Evolutionary conservation across 2,329 filamentous ascomycete species (phyloP).

Genomic region (Ceratocystis albifundus): DNA sequence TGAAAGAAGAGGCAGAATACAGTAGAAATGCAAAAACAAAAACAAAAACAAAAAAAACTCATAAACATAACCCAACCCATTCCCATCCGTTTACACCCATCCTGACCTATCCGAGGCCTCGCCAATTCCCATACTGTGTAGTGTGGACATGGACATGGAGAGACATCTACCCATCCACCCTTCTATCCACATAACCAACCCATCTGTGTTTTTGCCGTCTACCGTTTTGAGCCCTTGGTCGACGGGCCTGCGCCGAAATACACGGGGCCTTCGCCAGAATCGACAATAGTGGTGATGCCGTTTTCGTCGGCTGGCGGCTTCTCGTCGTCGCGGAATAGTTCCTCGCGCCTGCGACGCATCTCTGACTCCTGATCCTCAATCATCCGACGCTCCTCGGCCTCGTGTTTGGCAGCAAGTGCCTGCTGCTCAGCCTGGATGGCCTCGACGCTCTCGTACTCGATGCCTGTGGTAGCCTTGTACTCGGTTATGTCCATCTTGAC

Average conservation of each 20-base stretch:
- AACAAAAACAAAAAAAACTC: background rate
- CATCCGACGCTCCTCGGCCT: slow-evolving; percentile 35
- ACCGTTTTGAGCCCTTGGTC: background rate
- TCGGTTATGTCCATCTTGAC: slow-evolving; percentile 49
- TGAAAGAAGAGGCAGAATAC: background rate
- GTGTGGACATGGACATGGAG: too few relatives aligned
- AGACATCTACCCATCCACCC: too few relatives aligned
- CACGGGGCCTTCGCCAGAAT: slow-evolving; percentile 8
- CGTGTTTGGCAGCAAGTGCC: slow-evolving; percentile 36
- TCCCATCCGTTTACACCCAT: background rate
- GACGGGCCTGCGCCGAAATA: background rate
- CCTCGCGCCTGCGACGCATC: slow-evolving; percentile 39
- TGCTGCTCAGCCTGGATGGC: slow-evolving; percentile 46
- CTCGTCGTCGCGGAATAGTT: slow-evolving; percentile 36
- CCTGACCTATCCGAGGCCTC: background rate
- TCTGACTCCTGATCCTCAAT: slow-evolving; percentile 39
- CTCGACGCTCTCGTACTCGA: slow-evolving; percentile 45
- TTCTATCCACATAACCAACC: too few relatives aligned
- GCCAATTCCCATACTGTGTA: background rate
- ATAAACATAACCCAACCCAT: background rate
- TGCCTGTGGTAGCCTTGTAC: slow-evolving; percentile 44
- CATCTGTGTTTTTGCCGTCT: too few relatives aligned
- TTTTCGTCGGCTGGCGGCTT: background rate
- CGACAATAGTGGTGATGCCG: background rate
- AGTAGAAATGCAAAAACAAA: background rate